These are phyloP conservation scores for Hyaloscypha finlandica DNA, from an alignment of 495 filamentous ascomycete species.

Conservation along the genomic window DNA sequence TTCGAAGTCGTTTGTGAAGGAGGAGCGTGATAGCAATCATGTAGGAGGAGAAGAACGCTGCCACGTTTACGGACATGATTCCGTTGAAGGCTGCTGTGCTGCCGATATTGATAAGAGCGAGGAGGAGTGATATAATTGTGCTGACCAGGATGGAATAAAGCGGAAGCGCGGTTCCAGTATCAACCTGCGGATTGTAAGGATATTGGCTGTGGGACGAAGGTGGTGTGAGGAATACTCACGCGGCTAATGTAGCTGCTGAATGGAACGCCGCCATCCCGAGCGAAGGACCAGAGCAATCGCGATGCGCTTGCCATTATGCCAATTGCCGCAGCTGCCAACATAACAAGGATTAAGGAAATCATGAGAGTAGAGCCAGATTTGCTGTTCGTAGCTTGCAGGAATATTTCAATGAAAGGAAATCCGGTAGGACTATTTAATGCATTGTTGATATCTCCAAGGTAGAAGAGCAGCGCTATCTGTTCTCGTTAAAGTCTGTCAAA, in stretches of 20 bases:
- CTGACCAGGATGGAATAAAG: conserved; percentile 50
- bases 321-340: conserved; percentile 44
- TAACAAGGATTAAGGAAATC: conserved; percentile 42
- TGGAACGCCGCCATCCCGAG: conserved; percentile 54
- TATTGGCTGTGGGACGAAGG: neutral
- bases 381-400: conserved; percentile 40
- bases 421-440: conserved; percentile 37
- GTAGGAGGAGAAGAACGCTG: conserved; percentile 46
- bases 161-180: conserved; percentile 45
- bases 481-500: neutral
- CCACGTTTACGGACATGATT: conserved; percentile 51
- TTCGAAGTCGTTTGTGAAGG: conserved; percentile 33
- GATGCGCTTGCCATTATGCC: conserved; percentile 52
- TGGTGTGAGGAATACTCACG: conserved; percentile 4
- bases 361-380: conserved; percentile 45
- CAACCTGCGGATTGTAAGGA: conserved; percentile 7
- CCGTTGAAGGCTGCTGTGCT: conserved; percentile 57
- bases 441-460: conserved; percentile 42
- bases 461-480: conserved; percentile 46
- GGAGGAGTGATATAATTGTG: conserved; percentile 51
- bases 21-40: conserved; percentile 40
- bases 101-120: conserved; percentile 65
- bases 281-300: conserved; percentile 56
- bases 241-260: conserved; percentile 37
- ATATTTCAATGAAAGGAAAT: conserved; percentile 55